Evolutionary conservation across 2,329 filamentous ascomycete species (phyloP), one percentile per base, ranked within the genome.

Genomic region (Trichoderma lentiforme): DNA sequence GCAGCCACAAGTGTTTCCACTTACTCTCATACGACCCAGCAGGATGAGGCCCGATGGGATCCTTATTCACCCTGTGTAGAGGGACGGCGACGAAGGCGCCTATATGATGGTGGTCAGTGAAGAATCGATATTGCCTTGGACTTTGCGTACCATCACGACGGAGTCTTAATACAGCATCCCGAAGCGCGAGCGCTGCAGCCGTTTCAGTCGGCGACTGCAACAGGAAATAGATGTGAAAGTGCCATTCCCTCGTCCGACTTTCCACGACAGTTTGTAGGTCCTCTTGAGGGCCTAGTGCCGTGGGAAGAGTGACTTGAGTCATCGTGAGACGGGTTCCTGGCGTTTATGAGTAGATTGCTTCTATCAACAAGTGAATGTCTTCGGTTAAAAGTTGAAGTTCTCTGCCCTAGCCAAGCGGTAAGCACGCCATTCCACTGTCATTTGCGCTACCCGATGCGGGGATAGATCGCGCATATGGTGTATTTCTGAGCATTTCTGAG

Each of bases 171-270:
- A 81, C 76, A 8, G 79, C 78, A 72, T 80, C 78, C 11, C 79
- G 79, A 24, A 81, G 77, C 7, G 78, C 78, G 9, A 80, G 76
- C 11, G 79, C 79, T 2, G 78, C 78, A 1, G 79, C 77, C 1
- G 76, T 80, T 70, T 81, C 78, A 8, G 74, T 70, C 1, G 78
- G 75, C 30, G 79, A 81, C 65, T 80, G 79, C 2, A 79, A 72
- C 28, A 80, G 56, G 71, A 80, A 81, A 39, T 81, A 81, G 18
- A 81, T 81, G 58, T 81, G 79, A 69, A 81, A 81, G 68, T 81
- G 79, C 79, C 79, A 80, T 70, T 79, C 78, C 30, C 78, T 74
- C 11, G 75, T 78, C 18, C 78, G 77, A 21, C 62, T 70, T 56
- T 78, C 75, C 18, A 79, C 78, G 2, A 79, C 78, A 4, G 76